phyloP scores from a whole-genome alignment of 192 early-diverging fungal species.

The Coemansia sp. region DNA sequence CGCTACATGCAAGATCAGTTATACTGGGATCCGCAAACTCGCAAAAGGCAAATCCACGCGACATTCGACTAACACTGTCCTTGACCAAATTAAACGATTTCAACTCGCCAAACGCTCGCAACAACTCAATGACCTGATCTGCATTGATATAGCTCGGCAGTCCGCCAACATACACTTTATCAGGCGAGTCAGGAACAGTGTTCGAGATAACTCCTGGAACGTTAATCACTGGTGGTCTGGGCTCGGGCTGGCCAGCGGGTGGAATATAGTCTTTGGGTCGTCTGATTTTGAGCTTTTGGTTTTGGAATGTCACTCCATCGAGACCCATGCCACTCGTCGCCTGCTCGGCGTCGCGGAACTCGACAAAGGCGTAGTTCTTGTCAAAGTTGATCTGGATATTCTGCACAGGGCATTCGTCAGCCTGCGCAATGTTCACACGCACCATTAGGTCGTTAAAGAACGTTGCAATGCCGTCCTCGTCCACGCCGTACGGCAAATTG shows the following conservation, averaged over 20 bases:
- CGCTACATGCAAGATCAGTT: conserved; percentile 94
- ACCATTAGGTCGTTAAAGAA: conserved; percentile 92
- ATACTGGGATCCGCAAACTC: conserved; percentile 88
- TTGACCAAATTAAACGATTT: conserved; percentile 93
- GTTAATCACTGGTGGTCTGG: conserved; percentile 64
- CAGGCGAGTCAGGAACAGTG: conserved; percentile 86
- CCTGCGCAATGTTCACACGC: conserved; percentile 72
- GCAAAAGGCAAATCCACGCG: conserved; percentile 96
- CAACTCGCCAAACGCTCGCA: conserved; percentile 94
- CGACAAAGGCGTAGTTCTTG: conserved; percentile 96
- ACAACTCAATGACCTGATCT: conserved; percentile 91
- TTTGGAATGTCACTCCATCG: conserved; percentile 88
- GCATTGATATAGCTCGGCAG: conserved; percentile 88
- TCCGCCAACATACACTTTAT: conserved; percentile 96
- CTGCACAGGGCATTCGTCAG: conserved; percentile 71
- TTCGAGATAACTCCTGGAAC: conserved; percentile 85
- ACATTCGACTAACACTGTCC: conserved; percentile 72
- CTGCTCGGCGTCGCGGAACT: conserved; percentile 90
- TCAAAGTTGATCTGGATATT: conserved; percentile 89
- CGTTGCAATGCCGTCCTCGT: conserved; percentile 70
- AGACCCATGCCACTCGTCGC: conserved; percentile 91
- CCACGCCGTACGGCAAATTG: conserved; percentile 79
- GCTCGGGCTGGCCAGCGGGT: conserved; percentile 60
- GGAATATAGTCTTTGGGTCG: conserved; percentile 93
- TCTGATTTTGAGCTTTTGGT: conserved; percentile 84